Percentiles rank a stretch among this genome's conserved stretches.
phyloP scores from a whole-genome alignment of 2,329 filamentous ascomycete genomes.

The Aspergillus candidus region DNA sequence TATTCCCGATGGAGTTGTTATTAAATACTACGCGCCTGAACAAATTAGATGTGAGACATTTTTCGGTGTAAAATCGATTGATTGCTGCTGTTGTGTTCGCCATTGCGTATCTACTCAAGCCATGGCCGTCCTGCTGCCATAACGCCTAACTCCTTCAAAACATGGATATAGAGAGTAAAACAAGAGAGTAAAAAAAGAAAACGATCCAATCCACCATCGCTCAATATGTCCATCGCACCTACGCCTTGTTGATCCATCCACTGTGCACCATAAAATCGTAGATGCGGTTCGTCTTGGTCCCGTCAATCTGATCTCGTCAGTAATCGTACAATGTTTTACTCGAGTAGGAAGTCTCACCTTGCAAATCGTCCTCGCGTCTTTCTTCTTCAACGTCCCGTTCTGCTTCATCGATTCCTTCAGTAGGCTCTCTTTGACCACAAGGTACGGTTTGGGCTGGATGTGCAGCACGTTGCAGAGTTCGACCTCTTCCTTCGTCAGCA shows the following conservation, averaged over 20 bases:
- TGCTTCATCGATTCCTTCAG: slow-evolving; percentile 83
- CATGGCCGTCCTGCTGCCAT: background rate
- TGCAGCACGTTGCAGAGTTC: slow-evolving; percentile 80
- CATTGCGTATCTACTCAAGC: too few species aligned
- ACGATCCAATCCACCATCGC: background rate
- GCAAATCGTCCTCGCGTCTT: slow-evolving; percentile 81
- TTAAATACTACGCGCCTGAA: too few species aligned
- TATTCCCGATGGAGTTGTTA: too few species aligned
- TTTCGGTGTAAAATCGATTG: too few species aligned
- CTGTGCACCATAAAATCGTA: slow-evolving; percentile 93
- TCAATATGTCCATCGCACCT: slow-evolving; percentile 8
- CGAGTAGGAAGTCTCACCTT: slow-evolving; percentile 38
- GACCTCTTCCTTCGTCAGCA: slow-evolving; percentile 75
- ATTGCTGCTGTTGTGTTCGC: too few species aligned
- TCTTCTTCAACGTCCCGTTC: slow-evolving; percentile 86
- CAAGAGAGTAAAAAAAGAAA: background rate
- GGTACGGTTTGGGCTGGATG: slow-evolving; percentile 87
- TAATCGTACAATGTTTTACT: background rate
- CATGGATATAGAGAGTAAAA: background rate
- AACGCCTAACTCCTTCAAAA: slow-evolving; percentile 12
- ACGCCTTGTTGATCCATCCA: slow-evolving; percentile 87
- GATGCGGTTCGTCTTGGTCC: slow-evolving; percentile 74
- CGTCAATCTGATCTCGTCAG: slow-evolving; percentile 57
- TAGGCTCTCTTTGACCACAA: slow-evolving; percentile 91
- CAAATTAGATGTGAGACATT: too few species aligned